phyloP scores from a whole-genome alignment of 1,284 basidiomycete species.

The Moniliophthora roreri region DNA sequence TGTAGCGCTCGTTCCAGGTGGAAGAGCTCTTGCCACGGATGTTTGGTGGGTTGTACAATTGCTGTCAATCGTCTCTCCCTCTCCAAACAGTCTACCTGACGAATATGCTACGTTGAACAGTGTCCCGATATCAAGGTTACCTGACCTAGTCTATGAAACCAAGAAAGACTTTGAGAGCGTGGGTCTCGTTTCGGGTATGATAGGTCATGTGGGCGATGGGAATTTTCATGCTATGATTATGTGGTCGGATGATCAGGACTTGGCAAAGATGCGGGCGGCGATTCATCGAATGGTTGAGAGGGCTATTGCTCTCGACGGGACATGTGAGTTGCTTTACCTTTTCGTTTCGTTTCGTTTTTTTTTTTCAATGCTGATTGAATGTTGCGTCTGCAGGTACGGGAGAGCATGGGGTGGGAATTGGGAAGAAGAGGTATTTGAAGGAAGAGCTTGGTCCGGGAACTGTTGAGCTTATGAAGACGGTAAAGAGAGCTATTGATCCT shows the following conservation, averaged over 20 bases:
- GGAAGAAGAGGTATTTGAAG: constrained; percentile 58
- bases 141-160: constrained; percentile 74
- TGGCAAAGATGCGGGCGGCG: constrained; percentile 45
- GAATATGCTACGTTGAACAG: constrained; percentile 33
- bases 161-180: constrained; percentile 66
- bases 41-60: constrained; percentile 61
- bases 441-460: constrained; percentile 69
- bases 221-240: constrained; percentile 58
- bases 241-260: constrained; percentile 64
- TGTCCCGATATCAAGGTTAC: constrained; percentile 81
- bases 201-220: constrained; percentile 88
- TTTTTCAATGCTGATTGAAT: too few species aligned
- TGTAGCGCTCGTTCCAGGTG: constrained; percentile 61
- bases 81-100: neutral
- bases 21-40: constrained; percentile 80
- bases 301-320: constrained; percentile 76
- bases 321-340: constrained; percentile 57
- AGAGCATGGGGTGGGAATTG: constrained; percentile 75
- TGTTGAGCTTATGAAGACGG: constrained; percentile 66
- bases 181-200: constrained; percentile 64
- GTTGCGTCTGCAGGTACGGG: constrained; percentile 33
- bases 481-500: constrained; percentile 66
- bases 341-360: too few species aligned
- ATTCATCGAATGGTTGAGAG: constrained; percentile 71
- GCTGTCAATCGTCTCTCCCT: constrained; percentile 2